A percentile compares a stretch with the other conserved stretches of the same genome.
Conservation (phyloP, 768 basidiomycete species). For the Filobasidium floriforme region DNA sequence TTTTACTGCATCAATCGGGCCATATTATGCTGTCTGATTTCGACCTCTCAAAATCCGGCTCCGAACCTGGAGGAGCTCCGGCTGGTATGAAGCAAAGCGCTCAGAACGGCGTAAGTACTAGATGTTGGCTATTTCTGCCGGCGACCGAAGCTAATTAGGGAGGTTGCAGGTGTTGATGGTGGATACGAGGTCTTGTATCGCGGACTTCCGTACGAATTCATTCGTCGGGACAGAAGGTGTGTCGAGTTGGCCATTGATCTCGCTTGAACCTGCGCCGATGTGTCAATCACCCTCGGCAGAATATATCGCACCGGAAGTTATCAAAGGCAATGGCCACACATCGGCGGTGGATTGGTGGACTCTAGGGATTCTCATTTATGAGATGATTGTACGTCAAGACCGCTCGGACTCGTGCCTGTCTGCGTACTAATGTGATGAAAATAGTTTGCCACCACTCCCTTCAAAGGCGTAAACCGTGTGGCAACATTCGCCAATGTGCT, state of each 20-base stretch:
- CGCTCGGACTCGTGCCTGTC: not conserved
- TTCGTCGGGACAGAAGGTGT: conserved; percentile 98
- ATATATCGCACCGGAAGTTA: conserved; percentile 99
- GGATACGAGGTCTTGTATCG: conserved; percentile 95
- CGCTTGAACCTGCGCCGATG: conserved; percentile 26
- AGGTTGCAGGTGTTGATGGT: conserved; percentile 69
- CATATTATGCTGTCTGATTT: conserved; percentile 99
- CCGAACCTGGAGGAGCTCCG: conserved; percentile 73
- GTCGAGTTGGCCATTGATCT: conserved; percentile 19
- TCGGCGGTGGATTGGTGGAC: conserved; percentile 99
- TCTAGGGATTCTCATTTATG: conserved; percentile 92
- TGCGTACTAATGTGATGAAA: not conserved
- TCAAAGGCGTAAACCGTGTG: conserved; percentile 90
- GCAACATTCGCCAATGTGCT: conserved; percentile 96
- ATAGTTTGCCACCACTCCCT: conserved; percentile 95
- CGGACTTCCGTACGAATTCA: conserved; percentile 94
- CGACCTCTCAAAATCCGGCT: conserved; percentile 93
- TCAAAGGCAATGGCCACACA: conserved; percentile 90
- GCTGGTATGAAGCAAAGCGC: conserved; percentile 77
- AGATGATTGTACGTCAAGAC: conserved; percentile 55
- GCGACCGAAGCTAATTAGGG: not conserved
- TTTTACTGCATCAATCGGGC: conserved; percentile 90
- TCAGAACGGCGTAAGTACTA: conserved; percentile 71
- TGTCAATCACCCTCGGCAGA: conserved; percentile 51
- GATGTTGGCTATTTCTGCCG: conserved; percentile 6